Conservation (phyloP, 352 stramenopile species). For the Thalassiosira livingstoniorum region DNA sequence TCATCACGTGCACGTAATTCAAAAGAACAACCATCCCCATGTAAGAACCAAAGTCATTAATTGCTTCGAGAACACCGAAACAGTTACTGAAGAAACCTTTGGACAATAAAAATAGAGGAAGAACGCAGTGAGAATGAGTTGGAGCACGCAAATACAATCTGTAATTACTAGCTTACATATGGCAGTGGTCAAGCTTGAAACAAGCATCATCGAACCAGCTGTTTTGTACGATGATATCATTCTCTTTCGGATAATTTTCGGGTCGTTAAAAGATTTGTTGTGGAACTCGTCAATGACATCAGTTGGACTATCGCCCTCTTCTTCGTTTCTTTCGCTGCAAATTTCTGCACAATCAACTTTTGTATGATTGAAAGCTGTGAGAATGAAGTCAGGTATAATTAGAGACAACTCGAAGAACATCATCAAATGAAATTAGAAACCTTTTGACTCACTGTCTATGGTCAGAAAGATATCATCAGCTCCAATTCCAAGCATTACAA, state of each 20-base stretch:
- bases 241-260: slow-evolving; percentile 20
- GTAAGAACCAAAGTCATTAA: slow-evolving; percentile 44
- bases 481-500: slow-evolving; percentile 54
- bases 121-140: background rate
- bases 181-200: slow-evolving; percentile 43
- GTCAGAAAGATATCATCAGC: slow-evolving; percentile 55
- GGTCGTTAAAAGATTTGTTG: slow-evolving; percentile 1
- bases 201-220: slow-evolving; percentile 50
- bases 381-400: no score
- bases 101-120: background rate
- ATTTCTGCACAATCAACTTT: slow-evolving; percentile 27
- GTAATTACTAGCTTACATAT: slow-evolving; percentile 29
- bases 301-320: background rate
- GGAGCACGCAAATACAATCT: background rate
- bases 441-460: no score
- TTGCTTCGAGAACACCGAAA: slow-evolving; percentile 6
- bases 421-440: no score
- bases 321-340: background rate
- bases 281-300: background rate
- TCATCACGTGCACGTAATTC: slow-evolving; percentile 50
- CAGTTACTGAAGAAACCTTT: slow-evolving; percentile 35
- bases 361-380: slow-evolving; percentile 44
- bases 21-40: slow-evolving; percentile 46
- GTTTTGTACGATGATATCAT: slow-evolving; percentile 47
- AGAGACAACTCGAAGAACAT: no score